These are phyloP conservation scores for Lasiosphaeriaceae sp. DNA, from an alignment of 495 filamentous ascomycete species.

Conservation along the genomic window DNA sequence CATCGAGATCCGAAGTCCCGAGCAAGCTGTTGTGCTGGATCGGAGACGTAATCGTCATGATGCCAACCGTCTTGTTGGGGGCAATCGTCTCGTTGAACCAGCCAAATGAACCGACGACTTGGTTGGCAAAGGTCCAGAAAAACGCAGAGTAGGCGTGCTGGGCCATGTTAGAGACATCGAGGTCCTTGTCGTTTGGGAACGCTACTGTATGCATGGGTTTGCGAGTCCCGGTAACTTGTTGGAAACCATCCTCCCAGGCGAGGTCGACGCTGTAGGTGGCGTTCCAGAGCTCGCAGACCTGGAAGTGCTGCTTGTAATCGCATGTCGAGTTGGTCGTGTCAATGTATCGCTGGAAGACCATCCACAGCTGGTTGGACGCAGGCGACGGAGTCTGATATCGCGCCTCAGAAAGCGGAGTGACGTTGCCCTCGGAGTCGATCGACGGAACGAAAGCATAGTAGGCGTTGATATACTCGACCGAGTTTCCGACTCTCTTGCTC, in stretches of 20 bases:
- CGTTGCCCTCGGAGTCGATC: not conserved
- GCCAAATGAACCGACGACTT: slow-evolving; percentile 5
- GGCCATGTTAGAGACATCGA: slow-evolving; percentile 1
- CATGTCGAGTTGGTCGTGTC: not conserved
- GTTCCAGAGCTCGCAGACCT: slow-evolving; percentile 7
- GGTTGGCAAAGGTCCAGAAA: slow-evolving; percentile 7
- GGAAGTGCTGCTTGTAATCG: not conserved
- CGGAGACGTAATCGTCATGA: slow-evolving; percentile 1
- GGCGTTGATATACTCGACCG: not conserved
- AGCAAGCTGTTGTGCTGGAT: slow-evolving; percentile 10
- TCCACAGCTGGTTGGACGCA: slow-evolving; percentile 4
- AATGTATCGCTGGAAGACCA: slow-evolving; percentile 4
- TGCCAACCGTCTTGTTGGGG: not conserved
- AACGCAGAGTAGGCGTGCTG: slow-evolving; percentile 11
- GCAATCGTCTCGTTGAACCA: not conserved
- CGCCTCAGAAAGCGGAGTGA: not conserved
- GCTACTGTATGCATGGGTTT: not conserved
- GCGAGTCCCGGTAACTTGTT: not conserved
- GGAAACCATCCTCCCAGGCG: slow-evolving; percentile 1
- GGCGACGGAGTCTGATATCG: not conserved
- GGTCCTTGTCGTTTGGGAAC: not conserved
- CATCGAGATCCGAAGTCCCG: slow-evolving; percentile 3
- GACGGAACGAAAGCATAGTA: slow-evolving; percentile 11
- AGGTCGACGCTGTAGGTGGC: slow-evolving; percentile 4
- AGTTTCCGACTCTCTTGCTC: not conserved